Conservation (phyloP, 2,329 filamentous ascomycete genomes). For the Myriosclerotinia scirpicola region DNA sequence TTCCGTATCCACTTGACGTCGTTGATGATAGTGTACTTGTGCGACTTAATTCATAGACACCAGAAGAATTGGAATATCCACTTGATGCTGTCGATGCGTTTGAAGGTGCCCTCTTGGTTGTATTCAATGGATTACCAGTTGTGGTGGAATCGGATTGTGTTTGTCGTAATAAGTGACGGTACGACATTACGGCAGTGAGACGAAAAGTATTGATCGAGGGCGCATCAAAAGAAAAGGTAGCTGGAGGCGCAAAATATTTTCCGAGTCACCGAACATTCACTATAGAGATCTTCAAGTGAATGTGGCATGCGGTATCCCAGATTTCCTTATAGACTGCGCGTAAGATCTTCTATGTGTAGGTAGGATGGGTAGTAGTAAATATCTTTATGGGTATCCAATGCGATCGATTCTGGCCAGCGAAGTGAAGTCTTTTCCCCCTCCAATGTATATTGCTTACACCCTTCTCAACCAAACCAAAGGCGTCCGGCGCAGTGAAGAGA, state of each 20-base stretch:
- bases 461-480: background rate
- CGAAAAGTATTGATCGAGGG: conserved; percentile 4
- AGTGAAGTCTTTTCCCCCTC: background rate
- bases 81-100: conserved; percentile 71
- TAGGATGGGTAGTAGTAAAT: background rate
- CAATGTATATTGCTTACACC: conserved; percentile 4
- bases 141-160: conserved; percentile 51
- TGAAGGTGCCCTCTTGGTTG: conserved; percentile 60
- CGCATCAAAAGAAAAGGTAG: conserved; percentile 14
- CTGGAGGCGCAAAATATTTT: background rate
- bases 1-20: conserved; percentile 59
- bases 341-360: background rate
- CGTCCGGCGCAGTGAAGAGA: conserved; percentile 7
- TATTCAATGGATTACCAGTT: conserved; percentile 17
- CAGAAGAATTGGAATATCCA: conserved; percentile 57
- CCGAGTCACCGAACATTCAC: conserved; percentile 7
- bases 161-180: conserved; percentile 59
- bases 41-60: conserved; percentile 55
- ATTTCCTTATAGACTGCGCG: background rate
- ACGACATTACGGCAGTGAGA: conserved; percentile 50
- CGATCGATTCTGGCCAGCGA: background rate
- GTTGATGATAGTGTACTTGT: conserved; percentile 73
- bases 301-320: conserved; percentile 12
- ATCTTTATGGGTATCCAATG: background rate
- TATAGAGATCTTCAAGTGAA: background rate